These are phyloP conservation scores for Sporothrix schenckii DNA, from an alignment of 2,329 filamentous ascomycete genomes.

Conservation along the genomic window DNA sequence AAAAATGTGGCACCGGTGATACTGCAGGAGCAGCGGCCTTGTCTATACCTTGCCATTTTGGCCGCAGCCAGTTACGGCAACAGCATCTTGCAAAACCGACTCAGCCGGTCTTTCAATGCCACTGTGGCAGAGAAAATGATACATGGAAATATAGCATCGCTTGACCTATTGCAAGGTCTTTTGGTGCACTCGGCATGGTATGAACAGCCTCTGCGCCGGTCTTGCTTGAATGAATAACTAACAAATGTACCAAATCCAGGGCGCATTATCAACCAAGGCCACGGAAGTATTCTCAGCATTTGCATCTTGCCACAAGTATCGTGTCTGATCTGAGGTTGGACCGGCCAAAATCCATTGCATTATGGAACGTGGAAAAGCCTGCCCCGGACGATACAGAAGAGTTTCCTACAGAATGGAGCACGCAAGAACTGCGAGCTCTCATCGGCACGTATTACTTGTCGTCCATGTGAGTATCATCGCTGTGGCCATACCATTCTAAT, in stretches of 20 bases:
- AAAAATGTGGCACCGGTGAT: not conserved
- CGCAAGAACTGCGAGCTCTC: slow-evolving; percentile 7
- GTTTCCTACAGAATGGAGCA: not conserved
- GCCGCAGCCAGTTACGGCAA: not conserved
- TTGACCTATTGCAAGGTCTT: slow-evolving; percentile 9
- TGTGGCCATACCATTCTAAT: no score
- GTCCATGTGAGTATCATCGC: not conserved
- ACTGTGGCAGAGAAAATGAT: not conserved
- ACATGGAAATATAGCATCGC: slow-evolving; percentile 1
- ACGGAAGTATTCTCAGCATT: slow-evolving; percentile 19
- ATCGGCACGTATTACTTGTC: slow-evolving; percentile 15
- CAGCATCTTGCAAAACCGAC: not conserved
- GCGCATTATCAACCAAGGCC: slow-evolving; percentile 28
- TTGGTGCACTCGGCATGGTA: slow-evolving; percentile 13
- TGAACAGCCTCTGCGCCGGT: not conserved
- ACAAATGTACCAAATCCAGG: not conserved
- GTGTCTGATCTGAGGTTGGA: slow-evolving; percentile 26
- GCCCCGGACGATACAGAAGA: not conserved
- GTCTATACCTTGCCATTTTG: slow-evolving; percentile 5
- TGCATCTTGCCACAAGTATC: slow-evolving; percentile 25
- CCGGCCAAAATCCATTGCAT: slow-evolving; percentile 1
- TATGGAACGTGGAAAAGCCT: slow-evolving; percentile 20
- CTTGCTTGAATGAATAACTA: not conserved
- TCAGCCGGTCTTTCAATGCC: slow-evolving; percentile 7
- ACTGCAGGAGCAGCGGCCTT: not conserved